Percentiles rank a stretch among this genome's conserved stretches.
Evolutionary conservation across 1,139 yeast genomes (phyloP).

Genomic region (Yamadazyma atlantica): DNA sequence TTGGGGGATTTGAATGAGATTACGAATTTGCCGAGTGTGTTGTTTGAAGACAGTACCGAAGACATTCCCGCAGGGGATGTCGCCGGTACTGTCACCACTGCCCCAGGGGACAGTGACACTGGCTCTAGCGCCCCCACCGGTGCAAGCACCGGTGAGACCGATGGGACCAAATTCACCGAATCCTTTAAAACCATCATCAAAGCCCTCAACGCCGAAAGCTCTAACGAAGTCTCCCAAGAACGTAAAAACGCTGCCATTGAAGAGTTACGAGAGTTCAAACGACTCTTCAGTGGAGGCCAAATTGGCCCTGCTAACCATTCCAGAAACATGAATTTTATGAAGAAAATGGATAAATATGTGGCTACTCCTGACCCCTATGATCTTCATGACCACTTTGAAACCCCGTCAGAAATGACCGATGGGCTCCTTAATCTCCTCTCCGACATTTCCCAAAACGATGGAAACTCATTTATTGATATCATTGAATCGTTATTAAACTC

Average conservation of each 20-base stretch:
- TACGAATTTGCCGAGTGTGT: constrained; percentile 39
- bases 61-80: too few relatives aligned
- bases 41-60: constrained; percentile 28
- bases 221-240: background rate
- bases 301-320: constrained; percentile 26
- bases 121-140: too few relatives aligned
- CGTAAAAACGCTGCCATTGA: constrained; percentile 1
- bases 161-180: background rate
- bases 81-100: too few relatives aligned
- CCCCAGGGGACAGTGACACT: too few relatives aligned
- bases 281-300: constrained; percentile 15
- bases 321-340: background rate
- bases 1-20: constrained; percentile 42
- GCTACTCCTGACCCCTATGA: constrained; percentile 2
- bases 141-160: too few relatives aligned
- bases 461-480: constrained; percentile 70
- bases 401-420: constrained; percentile 23
- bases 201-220: background rate
- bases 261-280: constrained; percentile 1
- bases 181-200: background rate
- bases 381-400: background rate
- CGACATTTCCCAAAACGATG: constrained; percentile 62
- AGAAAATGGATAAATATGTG: constrained; percentile 1
- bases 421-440: constrained; percentile 55
- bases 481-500: constrained; percentile 71